Percentiles rank a stretch among this genome's conserved stretches.
Conservation (phyloP, 1,139 yeast genomes). For the Petasospora fabianii region DNA sequence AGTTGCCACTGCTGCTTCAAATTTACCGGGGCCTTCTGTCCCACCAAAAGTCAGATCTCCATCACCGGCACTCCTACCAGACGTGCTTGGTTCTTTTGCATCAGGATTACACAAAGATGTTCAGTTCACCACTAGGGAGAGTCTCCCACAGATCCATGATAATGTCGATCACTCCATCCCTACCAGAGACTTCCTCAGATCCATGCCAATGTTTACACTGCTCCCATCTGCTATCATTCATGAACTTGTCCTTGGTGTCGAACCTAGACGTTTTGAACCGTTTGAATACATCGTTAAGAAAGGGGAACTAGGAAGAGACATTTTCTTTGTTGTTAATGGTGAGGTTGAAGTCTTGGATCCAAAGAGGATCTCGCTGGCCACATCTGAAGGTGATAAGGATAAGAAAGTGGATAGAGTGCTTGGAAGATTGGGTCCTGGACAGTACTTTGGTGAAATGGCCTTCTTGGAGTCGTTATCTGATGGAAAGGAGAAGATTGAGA, state of each 20-base stretch:
- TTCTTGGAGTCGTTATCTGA: slow-evolving; percentile 50
- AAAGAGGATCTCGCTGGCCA: slow-evolving; percentile 22
- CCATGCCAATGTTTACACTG: slow-evolving; percentile 54
- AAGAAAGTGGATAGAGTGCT: slow-evolving; percentile 37
- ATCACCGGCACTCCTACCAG: slow-evolving; percentile 4
- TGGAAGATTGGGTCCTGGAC: slow-evolving; percentile 59
- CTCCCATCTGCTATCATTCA: slow-evolving; percentile 58
- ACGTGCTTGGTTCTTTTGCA: slow-evolving; percentile 2
- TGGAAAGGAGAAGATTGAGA: slow-evolving; percentile 28
- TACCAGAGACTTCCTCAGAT: slow-evolving; percentile 53
- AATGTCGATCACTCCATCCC: slow-evolving; percentile 51
- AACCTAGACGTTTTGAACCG: slow-evolving; percentile 49
- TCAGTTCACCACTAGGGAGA: background rate
- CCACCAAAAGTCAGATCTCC: slow-evolving; percentile 22
- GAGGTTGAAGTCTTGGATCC: slow-evolving; percentile 65
- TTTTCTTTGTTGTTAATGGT: slow-evolving; percentile 64
- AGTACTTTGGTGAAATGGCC: slow-evolving; percentile 76
- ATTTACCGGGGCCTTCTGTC: slow-evolving; percentile 25
- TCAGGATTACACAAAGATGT: background rate
- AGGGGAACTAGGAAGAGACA: slow-evolving; percentile 58
- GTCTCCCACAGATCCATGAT: slow-evolving; percentile 28
- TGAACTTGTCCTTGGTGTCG: slow-evolving; percentile 59
- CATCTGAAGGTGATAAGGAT: slow-evolving; percentile 18
- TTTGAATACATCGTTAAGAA: slow-evolving; percentile 59
- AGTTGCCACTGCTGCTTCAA: slow-evolving; percentile 19